Base-by-base conservation (phyloP, 2,329 filamentous ascomycete species). In the Epichloe typhina region DNA sequence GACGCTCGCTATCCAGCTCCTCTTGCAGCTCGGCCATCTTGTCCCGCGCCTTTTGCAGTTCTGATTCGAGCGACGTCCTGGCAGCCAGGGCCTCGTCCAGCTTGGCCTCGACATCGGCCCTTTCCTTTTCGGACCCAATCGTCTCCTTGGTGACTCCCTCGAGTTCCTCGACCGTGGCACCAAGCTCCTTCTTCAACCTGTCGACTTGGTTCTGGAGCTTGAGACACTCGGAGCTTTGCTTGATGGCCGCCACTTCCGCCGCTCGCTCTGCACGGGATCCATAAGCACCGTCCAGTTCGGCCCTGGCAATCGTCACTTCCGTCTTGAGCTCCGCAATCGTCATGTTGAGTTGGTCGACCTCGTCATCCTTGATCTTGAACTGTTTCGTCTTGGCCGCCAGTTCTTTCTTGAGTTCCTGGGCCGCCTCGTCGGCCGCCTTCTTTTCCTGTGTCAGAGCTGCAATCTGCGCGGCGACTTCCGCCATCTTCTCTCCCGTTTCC, bases 271-370 rank as follows among this genome's bases (percentile, higher is more conserved):
- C 72, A 53, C 77, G 73, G 52, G 74, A 73, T 52, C 78, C 78
- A 60, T 81, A 80, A 26, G 78, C 78, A 51, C 76, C 76, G 55
- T 82, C 79, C 33, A 82, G 72, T 63, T 82, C 79, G 17, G 79
- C 79, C 59, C 77, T 75, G 47, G 76, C 75, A 58, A 81, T 73
- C 44, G 77, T 79, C 53, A 79, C 69, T 58, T 82, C 78, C 49
- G 77, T 80, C 70, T 81, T 81, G 61, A 78, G 70, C 64, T 80
- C 76, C 36, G 76, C 73, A 50, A 80, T 62, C 59, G 72, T 71
- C 59, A 71, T 66, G 62, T 75, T 76, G 49, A 76, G 66, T 50
- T 66, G 64, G 47, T 77, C 74, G 37, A 77, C 59, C 54, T 77
- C 73, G 45, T 70, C 67, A 50, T 77, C 73, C 64, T 73, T 75